Evolutionary conservation across 495 filamentous ascomycete species (phyloP), one percentile per base, ranked within the genome.

Genomic region (Xylaria castorea): DNA sequence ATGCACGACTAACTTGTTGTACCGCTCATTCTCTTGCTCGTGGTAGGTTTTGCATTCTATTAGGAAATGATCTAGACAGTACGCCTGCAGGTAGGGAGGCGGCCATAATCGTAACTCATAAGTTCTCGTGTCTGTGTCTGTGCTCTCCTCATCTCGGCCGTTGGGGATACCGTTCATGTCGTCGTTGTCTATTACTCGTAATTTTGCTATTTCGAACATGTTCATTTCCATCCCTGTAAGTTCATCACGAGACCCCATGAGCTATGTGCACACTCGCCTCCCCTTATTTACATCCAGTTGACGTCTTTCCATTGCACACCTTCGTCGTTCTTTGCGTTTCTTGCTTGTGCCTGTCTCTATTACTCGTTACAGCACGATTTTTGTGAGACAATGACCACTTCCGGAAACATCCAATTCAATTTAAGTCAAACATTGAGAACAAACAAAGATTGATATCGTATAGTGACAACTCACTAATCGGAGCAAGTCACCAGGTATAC

Each of bases 31-130:
- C 40, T 72, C 70, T 46, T 66, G 25, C 30, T 48, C 53, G 48
- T 72, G 51, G 62, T 66, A 67, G 50, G 55, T 72, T 25, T 72
- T 42, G 38, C 70, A 72, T 72, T 72, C 70, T 40, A 30, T 40
- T 14, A 72, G 18, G 30, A 72, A 72, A 61, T 66, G 70, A 14
- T 66, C 62, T 20, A 72, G 70, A 44, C 70, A 72, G 50, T 72
- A 72, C 4, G 61, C 61, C 25, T 72, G 61, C 30, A 66, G 36
- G 16, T 30, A 38, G 7, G 48, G 62, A 32, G 70, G 63, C 3
- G 70, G 70, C 62, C 70, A 72, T 55, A 67, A 27, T 53, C 69
- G 46, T 64, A 48, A 46, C 18, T 48, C 30, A n/a, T 63, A 20
- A 16, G 58, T 42, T 36, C 5, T 51, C n/a, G 27, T 20, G 1